These are phyloP conservation scores for Mucor lusitanicus DNA, from an alignment of 371 early-diverging fungal genomes.

Conservation along the genomic window DNA sequence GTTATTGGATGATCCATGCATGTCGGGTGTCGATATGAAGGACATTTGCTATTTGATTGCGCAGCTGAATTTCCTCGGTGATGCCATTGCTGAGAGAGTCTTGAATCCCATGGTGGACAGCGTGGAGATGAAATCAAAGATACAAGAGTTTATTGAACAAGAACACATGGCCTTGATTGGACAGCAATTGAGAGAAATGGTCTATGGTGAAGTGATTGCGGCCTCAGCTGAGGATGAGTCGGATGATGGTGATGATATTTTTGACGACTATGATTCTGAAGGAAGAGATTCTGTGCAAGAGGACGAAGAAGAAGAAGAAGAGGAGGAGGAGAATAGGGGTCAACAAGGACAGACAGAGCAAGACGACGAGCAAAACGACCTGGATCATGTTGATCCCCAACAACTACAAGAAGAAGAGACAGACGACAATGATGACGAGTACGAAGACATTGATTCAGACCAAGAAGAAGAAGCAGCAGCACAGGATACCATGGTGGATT, in stretches of 20 bases:
- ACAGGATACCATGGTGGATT: background rate
- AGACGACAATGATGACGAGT: background rate
- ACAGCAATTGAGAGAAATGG: background rate
- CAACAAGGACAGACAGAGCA: background rate
- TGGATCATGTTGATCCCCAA: background rate
- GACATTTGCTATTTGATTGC: conserved; percentile 11
- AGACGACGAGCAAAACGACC: background rate
- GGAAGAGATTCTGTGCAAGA: background rate
- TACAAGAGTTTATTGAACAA: background rate
- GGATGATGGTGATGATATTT: background rate
- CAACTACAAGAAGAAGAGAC: background rate
- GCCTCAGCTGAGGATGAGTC: background rate
- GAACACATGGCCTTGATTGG: background rate
- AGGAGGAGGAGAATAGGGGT: background rate
- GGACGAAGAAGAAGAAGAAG: background rate
- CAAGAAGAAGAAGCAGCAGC: background rate
- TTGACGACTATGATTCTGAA: background rate
- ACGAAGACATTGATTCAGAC: background rate
- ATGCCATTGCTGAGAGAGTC: background rate
- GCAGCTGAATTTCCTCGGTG: conserved; percentile 5
- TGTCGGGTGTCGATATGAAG: background rate
- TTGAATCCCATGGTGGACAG: background rate
- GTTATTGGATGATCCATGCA: background rate
- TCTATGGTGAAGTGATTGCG: background rate
- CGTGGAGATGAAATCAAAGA: background rate